Conservation (phyloP, 2,329 filamentous ascomycete species). For the Zalaria sp. region DNA sequence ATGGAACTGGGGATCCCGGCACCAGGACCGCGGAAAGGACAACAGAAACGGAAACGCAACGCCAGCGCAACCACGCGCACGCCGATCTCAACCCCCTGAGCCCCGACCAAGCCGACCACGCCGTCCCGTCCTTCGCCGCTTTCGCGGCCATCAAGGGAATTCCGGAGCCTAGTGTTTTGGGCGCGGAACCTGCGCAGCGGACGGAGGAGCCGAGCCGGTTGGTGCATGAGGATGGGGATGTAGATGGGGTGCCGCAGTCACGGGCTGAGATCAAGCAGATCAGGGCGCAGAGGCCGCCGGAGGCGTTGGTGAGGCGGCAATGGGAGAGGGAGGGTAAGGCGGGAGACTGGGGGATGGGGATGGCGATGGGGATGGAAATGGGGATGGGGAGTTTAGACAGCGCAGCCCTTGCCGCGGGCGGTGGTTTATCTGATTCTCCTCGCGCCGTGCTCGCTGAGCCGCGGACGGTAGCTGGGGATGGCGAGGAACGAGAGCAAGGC, state of each 20-base stretch:
- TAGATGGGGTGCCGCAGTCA: too few species aligned
- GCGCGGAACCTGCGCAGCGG: slow-evolving; percentile 27
- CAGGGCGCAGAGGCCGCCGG: slow-evolving; percentile 23
- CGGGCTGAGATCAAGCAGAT: slow-evolving; percentile 12
- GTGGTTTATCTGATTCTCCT: too few species aligned
- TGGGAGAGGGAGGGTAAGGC: too few species aligned
- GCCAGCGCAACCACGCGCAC: neutral
- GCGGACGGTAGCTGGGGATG: too few species aligned
- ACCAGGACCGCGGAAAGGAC: neutral
- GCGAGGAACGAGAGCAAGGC: too few species aligned
- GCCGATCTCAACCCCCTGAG: slow-evolving; percentile 39
- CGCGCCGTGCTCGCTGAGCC: too few species aligned
- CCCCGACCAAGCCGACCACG: slow-evolving; percentile 48
- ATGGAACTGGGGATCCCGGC: too few species aligned
- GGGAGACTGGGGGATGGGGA: too few species aligned
- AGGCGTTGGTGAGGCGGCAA: slow-evolving; percentile 7
- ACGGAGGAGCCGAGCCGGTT: slow-evolving; percentile 20
- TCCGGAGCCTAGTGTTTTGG: slow-evolving; percentile 21
- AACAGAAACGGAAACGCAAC: slow-evolving; percentile 9
- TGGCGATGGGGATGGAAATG: too few species aligned
- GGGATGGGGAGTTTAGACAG: too few species aligned
- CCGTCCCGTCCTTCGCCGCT: slow-evolving; percentile 43
- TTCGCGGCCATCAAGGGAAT: slow-evolving; percentile 45
- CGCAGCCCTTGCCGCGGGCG: too few species aligned
- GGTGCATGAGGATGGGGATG: slow-evolving; percentile 5